Base-by-base conservation (phyloP, 1,284 basidiomycete genomes). In the Calocybe gambosa region DNA sequence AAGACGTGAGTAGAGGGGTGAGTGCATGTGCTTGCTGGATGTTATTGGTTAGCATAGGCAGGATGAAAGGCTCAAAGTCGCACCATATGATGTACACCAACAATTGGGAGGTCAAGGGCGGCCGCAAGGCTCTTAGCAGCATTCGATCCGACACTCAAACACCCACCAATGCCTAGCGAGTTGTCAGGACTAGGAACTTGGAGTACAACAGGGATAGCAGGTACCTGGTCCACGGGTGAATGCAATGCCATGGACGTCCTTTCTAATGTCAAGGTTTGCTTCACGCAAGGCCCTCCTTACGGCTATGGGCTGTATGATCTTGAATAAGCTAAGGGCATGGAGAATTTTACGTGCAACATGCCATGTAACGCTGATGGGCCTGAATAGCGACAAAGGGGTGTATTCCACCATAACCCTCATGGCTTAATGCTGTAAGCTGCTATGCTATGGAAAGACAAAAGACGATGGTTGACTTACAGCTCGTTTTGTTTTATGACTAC, bases 51-150 rank as follows among this genome's bases (percentile, higher is more conserved):
- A 19, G 35, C 34, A 29, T 29, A 2, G 41, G 25, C 23, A 42
- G 19, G 31, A 33, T 31, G 5, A 33, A 41, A 44, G 15, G 20
- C n/a, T 23, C 13, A 26, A 37, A 42, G 19, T 59, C 71, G 40
- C 19, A 90, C 93, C 93, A 96, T 96, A 59, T 96, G 93, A 64
- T 96, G 90, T 2, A 95, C 87, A 3, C 91, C 93, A 6, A 96
- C 78, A 1, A 95, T 53, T 0, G 92, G 93, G 58, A 91, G 89
- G 35, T 75, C 70, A 5, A 81, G 69, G 0, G 81, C 84, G 0
- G 89, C 84, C 0, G 91, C 89, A 1, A 97, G 69, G 0, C 82
- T 79, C 60, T 88, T 89, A 5, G 91, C 91, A 1, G 89, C 81
- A 50, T 85, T 85, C 2, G 82, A 79, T 39, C 82, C 80, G 3